Evolutionary conservation across 2,329 filamentous ascomycete genomes (phyloP).

Genomic region (Apiospora malaysiana): DNA sequence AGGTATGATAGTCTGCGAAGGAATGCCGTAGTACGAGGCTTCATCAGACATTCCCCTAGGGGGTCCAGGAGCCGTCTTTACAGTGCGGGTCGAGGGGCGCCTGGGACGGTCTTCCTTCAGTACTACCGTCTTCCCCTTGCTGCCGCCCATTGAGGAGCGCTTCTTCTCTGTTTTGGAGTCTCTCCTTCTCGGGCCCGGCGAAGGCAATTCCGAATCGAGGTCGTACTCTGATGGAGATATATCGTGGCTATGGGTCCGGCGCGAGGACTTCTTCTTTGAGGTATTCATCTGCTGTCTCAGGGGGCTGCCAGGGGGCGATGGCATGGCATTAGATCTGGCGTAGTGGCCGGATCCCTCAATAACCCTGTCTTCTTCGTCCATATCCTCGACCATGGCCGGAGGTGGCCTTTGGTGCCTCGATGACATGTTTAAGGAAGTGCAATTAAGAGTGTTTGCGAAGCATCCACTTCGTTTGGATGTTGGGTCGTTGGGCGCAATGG

Average conservation of each 20-base stretch:
- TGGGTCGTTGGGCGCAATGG: slow-evolving; percentile 7
- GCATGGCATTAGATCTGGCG: slow-evolving; percentile 14
- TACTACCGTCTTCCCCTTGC: slow-evolving; percentile 18
- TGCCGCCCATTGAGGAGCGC: slow-evolving; percentile 29
- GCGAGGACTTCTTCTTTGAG: slow-evolving; percentile 22
- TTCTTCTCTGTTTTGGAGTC: slow-evolving; percentile 39
- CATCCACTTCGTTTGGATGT: slow-evolving; percentile 12
- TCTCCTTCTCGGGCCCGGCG: slow-evolving; percentile 29
- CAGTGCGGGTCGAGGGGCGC: slow-evolving; percentile 42
- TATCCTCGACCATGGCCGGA: slow-evolving; percentile 17
- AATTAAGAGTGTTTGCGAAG: slow-evolving; percentile 5
- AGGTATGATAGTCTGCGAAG: slow-evolving; percentile 37
- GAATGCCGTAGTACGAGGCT: slow-evolving; percentile 47
- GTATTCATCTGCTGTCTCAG: slow-evolving; percentile 19
- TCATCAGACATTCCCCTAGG: slow-evolving; percentile 42
- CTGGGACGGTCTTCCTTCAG: slow-evolving; percentile 27
- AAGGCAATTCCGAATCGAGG: slow-evolving; percentile 20
- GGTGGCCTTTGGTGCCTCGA: neutral
- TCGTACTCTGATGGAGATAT: slow-evolving; percentile 31
- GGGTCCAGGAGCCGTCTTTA: slow-evolving; percentile 44
- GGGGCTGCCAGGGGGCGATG: slow-evolving; percentile 10
- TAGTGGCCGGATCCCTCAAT: slow-evolving; percentile 20
- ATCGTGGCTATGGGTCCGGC: neutral
- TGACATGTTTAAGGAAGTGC: slow-evolving; percentile 10
- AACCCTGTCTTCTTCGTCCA: slow-evolving; percentile 38